Base-by-base conservation (phyloP, 805 yeast species). In the Millerozyma acaciae region DNA sequence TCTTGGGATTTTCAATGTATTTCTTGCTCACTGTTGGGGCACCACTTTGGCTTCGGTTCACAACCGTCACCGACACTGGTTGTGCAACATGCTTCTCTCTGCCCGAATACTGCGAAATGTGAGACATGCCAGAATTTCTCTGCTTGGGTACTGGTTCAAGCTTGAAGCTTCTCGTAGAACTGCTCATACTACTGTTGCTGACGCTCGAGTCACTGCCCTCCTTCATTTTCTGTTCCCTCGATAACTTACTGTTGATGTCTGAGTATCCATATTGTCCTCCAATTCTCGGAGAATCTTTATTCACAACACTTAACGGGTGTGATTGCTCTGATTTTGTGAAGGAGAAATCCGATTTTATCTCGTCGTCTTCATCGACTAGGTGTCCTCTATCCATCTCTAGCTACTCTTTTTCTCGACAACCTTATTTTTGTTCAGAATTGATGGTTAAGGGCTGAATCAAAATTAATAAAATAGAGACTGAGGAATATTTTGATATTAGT, bases 31-130 rank as follows among this genome's bases (percentile, higher is more conserved):
- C 31, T 23, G 25, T 16, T 29, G 35, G 28, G 10, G 26, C 30
- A 6, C 13, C 26, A 26, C 46, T 45, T 28, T 39, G 39, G 6
- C 13, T 15, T n/a, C 6, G 26, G 14, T 47, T 45, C 8, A 50
- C 49, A 10, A 44, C 42, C 25, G 37, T 44, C 2, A 53, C 48
- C 2, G 53, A 42, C 6, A 51, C 56, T 2, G 53, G 52, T 21
- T 50, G 50, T 6, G 51, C 54, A 12, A 43, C 43, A 12, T 34
- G 41, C 16, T 43, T 43, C 5, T 34, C 42, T 15, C 38, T 35
- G 7, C 42, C 58, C 4, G 59, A 51, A 28, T 47, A 50, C 13
- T 45, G 53, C 2, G 57, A 51, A 10, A 49, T 24, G 5, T 41
- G 33, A 2, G 55, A 50, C 32, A 47, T 38, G 20, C 42, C 35